Conservation (phyloP, 2,329 filamentous ascomycete genomes). For the Fulvia fulva region DNA sequence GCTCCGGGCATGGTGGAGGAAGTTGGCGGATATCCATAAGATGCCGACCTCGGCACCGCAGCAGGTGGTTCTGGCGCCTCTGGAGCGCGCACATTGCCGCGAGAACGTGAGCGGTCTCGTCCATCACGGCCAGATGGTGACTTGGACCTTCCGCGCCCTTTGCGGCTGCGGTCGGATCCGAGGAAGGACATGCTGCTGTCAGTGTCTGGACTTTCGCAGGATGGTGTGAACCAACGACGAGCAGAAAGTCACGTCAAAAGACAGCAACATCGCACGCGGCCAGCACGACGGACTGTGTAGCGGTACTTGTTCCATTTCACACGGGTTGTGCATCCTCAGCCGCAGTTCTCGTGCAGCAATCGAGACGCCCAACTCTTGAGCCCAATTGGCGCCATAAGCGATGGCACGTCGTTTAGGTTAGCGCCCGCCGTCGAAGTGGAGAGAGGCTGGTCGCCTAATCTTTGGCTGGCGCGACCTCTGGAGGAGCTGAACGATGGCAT, state of each 20-base stretch:
- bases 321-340: background rate
- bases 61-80: conserved; percentile 28
- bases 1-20: conserved; percentile 20
- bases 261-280: background rate
- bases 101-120: conserved; percentile 36
- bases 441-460: conserved; percentile 1
- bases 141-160: conserved; percentile 41
- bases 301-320: background rate
- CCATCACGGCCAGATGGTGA: conserved; percentile 35
- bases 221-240: background rate
- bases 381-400: conserved; percentile 3
- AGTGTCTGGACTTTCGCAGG: too few species aligned
- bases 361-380: background rate
- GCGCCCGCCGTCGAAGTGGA: background rate
- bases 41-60: conserved; percentile 11
- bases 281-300: background rate
- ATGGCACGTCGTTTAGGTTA: background rate
- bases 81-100: conserved; percentile 37
- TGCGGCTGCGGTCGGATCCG: conserved; percentile 37
- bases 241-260: background rate
- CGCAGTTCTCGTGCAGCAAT: background rate
- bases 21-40: conserved; percentile 22
- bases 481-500: background rate
- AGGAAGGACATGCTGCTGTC: conserved; percentile 25
- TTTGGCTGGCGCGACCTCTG: background rate